Base-by-base conservation (phyloP, 768 basidiomycete species). In the Tulasnella sp. region DNA sequence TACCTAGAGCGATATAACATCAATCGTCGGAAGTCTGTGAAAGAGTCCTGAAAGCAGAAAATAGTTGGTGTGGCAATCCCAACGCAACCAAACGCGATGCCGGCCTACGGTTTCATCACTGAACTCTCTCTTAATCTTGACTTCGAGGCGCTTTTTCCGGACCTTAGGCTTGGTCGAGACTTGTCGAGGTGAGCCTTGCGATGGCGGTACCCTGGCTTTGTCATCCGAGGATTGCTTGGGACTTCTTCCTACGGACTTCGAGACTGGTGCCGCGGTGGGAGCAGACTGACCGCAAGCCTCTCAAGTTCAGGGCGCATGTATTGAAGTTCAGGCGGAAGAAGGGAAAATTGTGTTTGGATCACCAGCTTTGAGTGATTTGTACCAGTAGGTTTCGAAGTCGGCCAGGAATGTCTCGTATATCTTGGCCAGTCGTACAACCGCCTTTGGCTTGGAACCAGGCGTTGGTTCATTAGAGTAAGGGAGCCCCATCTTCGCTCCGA, bases 401-500 rank as follows among this genome's bases (percentile, higher is more conserved):
- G 18, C 26, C 4, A 75, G 74, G 20, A 42, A 10, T 2, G 6
- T 46, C 23, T 55, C 20, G 15, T 75, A 75, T 13, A 75, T 67
- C 48, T 42, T 42, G 51, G 61, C n/a, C 26, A 75, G 32, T 16
- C 35, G 32, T 1, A 29, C 51, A 5, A 55, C 74, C 18, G 67
- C 74, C 23, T 67, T 23, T 5, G 55, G 74, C 39, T 23, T 57
- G 16, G 55, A 42, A 15, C 5, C 3, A 16, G n/a, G 44, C 7
- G 29, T 20, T 11, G 44, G 44, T 4, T 32, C 74, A 20, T 69
- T 26, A 5, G 29, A 57, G n/a, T 67, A 16, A 20, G 74, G 74
- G 74, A 75, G 37, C n/a, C 74, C 74, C 9, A 75, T 67, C 37
- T 35, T 75, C 10, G 74, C 74, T 29, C 55, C 74, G 7, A 75